phyloP scores from a whole-genome alignment of 2,329 filamentous ascomycete genomes.

The Xylaria sp. region DNA sequence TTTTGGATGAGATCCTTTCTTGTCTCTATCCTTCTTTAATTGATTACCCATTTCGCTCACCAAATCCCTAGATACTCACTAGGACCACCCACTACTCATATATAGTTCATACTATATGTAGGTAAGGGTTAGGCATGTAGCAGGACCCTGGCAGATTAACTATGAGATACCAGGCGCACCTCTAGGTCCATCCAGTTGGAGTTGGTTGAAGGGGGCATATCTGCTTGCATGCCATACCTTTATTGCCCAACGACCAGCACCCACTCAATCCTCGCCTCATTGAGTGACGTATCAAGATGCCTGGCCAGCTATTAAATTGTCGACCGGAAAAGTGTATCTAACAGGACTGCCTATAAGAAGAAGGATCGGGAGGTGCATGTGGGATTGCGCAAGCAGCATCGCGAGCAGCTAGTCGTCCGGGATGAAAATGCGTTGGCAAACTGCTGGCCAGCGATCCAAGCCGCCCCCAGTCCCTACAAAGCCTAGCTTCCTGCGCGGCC shows the following conservation, averaged over 20 bases:
- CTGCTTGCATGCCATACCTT: too few relatives aligned
- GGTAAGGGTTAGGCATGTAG: too few relatives aligned
- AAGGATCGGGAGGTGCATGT: constrained; percentile 7
- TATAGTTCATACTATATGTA: too few relatives aligned
- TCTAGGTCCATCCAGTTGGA: neutral
- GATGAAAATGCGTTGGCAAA: constrained; percentile 28
- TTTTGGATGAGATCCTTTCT: neutral
- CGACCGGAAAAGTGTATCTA: too few relatives aligned
- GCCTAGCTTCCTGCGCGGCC: constrained; percentile 17
- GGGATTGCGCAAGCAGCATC: constrained; percentile 12
- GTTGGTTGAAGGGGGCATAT: neutral
- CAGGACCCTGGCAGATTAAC: too few relatives aligned
- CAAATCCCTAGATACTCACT: too few relatives aligned
- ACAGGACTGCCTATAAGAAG: neutral
- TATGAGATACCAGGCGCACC: too few relatives aligned
- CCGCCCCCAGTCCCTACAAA: constrained; percentile 5
- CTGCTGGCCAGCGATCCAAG: constrained; percentile 19
- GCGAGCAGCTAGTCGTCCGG: neutral
- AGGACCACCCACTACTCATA: too few relatives aligned
- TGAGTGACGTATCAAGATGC: too few relatives aligned
- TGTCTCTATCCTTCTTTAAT: neutral
- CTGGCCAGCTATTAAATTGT: too few relatives aligned
- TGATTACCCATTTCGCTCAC: too few relatives aligned
- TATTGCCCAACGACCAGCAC: neutral
- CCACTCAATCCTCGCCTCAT: too few relatives aligned